Evolutionary conservation across 345 rosid species (phyloP).

Genomic region (Dimocarpus longan): DNA sequence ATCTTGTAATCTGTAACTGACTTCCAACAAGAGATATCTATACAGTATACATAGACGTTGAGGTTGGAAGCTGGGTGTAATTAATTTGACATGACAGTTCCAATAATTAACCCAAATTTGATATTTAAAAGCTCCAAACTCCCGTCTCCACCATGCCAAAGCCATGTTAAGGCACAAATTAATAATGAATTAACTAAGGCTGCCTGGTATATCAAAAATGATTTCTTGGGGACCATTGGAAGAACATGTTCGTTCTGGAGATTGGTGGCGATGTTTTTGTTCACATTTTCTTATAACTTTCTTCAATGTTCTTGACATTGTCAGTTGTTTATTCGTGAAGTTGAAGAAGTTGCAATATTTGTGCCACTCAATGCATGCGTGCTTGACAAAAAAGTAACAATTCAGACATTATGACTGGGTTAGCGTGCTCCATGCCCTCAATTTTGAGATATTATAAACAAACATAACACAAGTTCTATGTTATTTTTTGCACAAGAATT

Average conservation of each 20-base stretch:
- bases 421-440: neutral
- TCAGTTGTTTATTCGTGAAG: neutral
- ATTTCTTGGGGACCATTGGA: neutral
- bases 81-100: neutral
- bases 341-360: neutral
- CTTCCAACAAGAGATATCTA: too few relatives aligned
- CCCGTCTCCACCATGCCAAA: neutral
- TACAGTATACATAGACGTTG: too few relatives aligned
- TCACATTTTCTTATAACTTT: neutral
- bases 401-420: neutral
- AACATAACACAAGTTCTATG: too few relatives aligned
- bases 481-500: neutral
- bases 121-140: neutral
- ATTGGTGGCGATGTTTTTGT: neutral
- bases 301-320: neutral
- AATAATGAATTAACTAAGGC: too few relatives aligned
- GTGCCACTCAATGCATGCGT: conserved; percentile 9
- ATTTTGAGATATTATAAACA: neutral
- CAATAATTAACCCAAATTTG: neutral
- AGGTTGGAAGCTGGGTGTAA: too few relatives aligned
- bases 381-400: neutral
- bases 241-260: neutral
- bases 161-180: neutral
- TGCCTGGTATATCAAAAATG: too few relatives aligned
- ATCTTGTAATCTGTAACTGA: too few relatives aligned